Percentiles rank a stretch among this genome's conserved stretches.
Evolutionary conservation across 768 basidiomycete species (phyloP).

Genomic region (Leccinum broughii): DNA sequence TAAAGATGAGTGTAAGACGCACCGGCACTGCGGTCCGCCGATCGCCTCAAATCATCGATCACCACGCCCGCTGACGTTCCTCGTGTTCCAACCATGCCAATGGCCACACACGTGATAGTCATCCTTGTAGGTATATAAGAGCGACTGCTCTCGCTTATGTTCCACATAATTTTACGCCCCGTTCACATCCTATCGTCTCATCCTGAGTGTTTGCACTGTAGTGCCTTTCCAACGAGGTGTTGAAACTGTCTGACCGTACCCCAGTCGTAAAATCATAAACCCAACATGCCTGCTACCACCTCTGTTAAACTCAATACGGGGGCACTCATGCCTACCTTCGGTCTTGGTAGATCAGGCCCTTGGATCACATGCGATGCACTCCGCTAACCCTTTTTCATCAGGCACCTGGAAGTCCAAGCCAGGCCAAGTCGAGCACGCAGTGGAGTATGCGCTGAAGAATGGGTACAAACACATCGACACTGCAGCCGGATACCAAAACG

Average conservation of each 20-base stretch:
- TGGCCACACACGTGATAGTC: too few species aligned
- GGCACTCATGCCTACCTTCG: slow-evolving; percentile 72
- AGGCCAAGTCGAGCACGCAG: slow-evolving; percentile 71
- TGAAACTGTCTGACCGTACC: neutral
- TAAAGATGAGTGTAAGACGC: slow-evolving; percentile 3
- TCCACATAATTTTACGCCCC: too few species aligned
- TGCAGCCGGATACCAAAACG: slow-evolving; percentile 70
- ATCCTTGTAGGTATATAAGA: too few species aligned
- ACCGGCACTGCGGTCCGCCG: too few species aligned
- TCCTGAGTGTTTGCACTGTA: too few species aligned
- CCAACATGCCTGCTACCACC: slow-evolving; percentile 49
- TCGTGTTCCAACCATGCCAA: too few species aligned
- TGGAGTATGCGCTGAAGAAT: slow-evolving; percentile 66
- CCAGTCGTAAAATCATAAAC: neutral
- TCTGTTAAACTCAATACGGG: slow-evolving; percentile 73
- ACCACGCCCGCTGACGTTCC: too few species aligned
- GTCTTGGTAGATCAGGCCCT: slow-evolving; percentile 48
- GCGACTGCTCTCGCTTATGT: too few species aligned
- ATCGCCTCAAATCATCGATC: too few species aligned
- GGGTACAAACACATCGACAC: slow-evolving; percentile 80
- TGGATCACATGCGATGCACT: neutral
- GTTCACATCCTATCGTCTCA: too few species aligned
- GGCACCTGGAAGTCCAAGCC: slow-evolving; percentile 81
- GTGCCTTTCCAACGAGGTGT: neutral
- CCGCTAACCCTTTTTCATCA: slow-evolving; percentile 21